Percentiles rank a stretch among this genome's conserved stretches.
Evolutionary conservation across 139 green algal genomes (phyloP).

Genomic region (Chlamydomonas applanata): DNA sequence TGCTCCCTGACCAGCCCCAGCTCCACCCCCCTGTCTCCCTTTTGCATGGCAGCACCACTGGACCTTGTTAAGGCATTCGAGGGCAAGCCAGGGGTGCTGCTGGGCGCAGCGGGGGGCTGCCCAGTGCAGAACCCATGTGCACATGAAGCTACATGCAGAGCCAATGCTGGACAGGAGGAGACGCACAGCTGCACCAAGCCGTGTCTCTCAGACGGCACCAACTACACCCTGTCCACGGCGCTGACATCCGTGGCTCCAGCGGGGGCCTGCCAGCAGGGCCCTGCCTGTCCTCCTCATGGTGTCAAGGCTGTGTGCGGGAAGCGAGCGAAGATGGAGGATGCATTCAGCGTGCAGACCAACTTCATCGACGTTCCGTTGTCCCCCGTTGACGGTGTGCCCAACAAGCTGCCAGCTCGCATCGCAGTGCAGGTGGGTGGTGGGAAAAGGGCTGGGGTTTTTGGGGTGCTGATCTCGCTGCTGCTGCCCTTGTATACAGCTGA

Average conservation of each 20-base stretch:
- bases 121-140: neutral
- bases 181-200: too few relatives aligned
- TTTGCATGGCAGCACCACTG: too few relatives aligned
- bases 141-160: neutral
- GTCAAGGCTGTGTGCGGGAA: slow-evolving; percentile 68
- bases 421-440: slow-evolving; percentile 29
- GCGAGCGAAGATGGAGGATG: slow-evolving; percentile 73
- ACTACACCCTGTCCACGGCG: neutral
- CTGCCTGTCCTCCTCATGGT: slow-evolving; percentile 46
- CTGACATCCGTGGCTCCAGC: neutral
- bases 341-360: slow-evolving; percentile 47
- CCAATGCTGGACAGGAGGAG: too few relatives aligned
- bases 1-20: too few relatives aligned
- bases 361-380: slow-evolving; percentile 36
- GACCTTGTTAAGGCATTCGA: too few relatives aligned
- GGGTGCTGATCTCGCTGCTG: too few relatives aligned
- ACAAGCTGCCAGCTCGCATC: slow-evolving; percentile 55
- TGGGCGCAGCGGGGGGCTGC: neutral
- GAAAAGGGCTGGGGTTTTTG: too few relatives aligned
- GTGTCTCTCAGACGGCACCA: too few relatives aligned
- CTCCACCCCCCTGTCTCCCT: too few relatives aligned
- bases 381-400: slow-evolving; percentile 2
- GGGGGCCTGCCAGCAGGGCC: neutral
- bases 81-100: neutral
- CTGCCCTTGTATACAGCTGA: too few relatives aligned